Evolutionary conservation across 371 early-diverging fungal species (phyloP), one percentile per base, ranked within the genome.

Genomic region (Lichtheimia corymbifera): DNA sequence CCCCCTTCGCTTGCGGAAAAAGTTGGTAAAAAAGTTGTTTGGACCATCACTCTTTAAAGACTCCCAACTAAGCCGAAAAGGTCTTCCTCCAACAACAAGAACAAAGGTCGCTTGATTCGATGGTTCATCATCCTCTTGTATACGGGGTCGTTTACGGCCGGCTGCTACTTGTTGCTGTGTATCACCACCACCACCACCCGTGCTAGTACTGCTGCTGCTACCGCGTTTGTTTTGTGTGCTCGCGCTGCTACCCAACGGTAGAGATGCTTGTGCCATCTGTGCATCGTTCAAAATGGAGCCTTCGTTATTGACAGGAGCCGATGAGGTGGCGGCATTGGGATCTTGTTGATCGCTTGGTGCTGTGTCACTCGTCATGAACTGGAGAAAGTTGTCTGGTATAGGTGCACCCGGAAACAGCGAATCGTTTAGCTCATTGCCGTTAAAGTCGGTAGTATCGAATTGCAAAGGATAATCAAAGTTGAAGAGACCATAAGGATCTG

Each of bases 41-140:
- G 83, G 83, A 5, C 78, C 77, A 66, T 83, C 83, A 30, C 78
- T 79, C 47, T 72, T 79, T 3, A 83, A 35, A 5, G 80, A 73
- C 45, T 70, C 77, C 75, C 80, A 76, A 25, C 75, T 72, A 13
- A 83, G 65, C 3, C 77, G 68, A 47, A 81, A 83, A 0, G 67
- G 47, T 42, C 60, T 62, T 0, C 77, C 78, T 5, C 82, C 79
- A 4, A 83, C 83, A 20, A 79, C 62, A 27, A 83, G 53, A 2
- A 73, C 73, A 47, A 68, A 71, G 7, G 72, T 70, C 4, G 74
- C 61, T 58, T 76, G 73, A 51, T 75, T 72, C 13, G 65, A 53
- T 25, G 68, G 70, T 13, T 71, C 71, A 17, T 25, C 45, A 2
- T 50, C 40, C 20, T 17, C 20, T 11, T 55, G 28, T 0, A 53